phyloP scores from a whole-genome alignment of 2,329 filamentous ascomycete genomes.

The Penicillium sp. region DNA sequence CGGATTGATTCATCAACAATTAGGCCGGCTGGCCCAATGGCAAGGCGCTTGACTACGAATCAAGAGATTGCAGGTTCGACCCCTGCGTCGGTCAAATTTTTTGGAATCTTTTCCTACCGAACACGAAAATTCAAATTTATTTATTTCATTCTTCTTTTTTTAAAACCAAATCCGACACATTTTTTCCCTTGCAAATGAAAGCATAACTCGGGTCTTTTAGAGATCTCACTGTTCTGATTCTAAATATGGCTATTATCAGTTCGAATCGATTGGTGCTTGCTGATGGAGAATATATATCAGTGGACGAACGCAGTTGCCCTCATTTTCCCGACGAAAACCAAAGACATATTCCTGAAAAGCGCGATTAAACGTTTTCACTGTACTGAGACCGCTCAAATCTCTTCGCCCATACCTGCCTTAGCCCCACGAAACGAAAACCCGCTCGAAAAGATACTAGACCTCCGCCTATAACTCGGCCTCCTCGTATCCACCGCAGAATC shows the following conservation, averaged over 20 bases:
- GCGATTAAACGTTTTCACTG: neutral
- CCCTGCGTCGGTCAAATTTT: constrained; percentile 39
- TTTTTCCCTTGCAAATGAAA: too few relatives aligned
- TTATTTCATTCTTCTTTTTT: neutral
- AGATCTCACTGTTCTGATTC: too few relatives aligned
- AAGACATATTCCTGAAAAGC: neutral
- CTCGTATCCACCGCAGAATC: too few relatives aligned
- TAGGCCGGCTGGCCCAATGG: constrained; percentile 46
- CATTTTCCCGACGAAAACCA: too few relatives aligned
- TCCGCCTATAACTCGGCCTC: too few relatives aligned
- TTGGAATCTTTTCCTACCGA: neutral
- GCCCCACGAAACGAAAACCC: too few relatives aligned
- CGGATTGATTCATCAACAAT: neutral
- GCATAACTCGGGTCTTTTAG: too few relatives aligned
- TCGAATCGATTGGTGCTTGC: too few relatives aligned
- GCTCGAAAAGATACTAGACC: too few relatives aligned
- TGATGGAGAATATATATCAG: too few relatives aligned
- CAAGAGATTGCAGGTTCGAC: constrained; percentile 53
- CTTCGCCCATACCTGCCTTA: neutral
- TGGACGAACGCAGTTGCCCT: too few relatives aligned
- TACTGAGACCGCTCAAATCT: neutral
- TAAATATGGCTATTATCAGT: too few relatives aligned
- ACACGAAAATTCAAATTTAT: neutral
- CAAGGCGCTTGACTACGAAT: constrained; percentile 54
- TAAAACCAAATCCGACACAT: neutral